Percentiles rank a stretch among this genome's conserved stretches.
These are phyloP conservation scores for Echium plantagineum DNA, from an alignment of 257 asterid species.

Conservation along the genomic window DNA sequence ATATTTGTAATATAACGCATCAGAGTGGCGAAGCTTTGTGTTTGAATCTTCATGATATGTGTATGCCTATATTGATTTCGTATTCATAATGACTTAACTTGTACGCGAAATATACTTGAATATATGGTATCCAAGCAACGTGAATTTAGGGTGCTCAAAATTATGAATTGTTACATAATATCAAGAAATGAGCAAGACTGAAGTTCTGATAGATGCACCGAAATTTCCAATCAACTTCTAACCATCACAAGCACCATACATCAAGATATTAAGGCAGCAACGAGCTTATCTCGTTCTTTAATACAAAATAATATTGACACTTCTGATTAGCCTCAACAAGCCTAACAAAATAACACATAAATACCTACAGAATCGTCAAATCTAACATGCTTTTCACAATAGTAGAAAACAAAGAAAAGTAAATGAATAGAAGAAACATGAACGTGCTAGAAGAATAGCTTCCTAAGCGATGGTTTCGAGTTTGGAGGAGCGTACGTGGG, in stretches of 20 bases:
- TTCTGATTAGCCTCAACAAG: background rate
- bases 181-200: too few relatives aligned
- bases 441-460: conserved; percentile 31
- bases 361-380: background rate
- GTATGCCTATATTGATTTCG: too few relatives aligned
- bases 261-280: too few relatives aligned
- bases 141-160: too few relatives aligned
- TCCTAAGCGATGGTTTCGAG: conserved; percentile 25
- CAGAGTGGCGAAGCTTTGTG: background rate
- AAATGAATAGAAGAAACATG: background rate
- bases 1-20: conserved; percentile 41
- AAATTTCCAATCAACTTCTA: background rate
- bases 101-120: too few relatives aligned
- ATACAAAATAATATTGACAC: background rate
- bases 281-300: background rate
- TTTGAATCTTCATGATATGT: background rate
- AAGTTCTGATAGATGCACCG: background rate
- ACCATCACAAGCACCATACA: background rate
- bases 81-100: too few relatives aligned
- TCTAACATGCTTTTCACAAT: background rate
- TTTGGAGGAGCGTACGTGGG: conserved; percentile 21
- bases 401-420: background rate
- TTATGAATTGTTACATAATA: too few relatives aligned
- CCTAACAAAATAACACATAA: background rate
- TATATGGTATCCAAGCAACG: too few relatives aligned